Conservation (phyloP, 805 yeast species). For the Brettanomyces naardenensis region DNA sequence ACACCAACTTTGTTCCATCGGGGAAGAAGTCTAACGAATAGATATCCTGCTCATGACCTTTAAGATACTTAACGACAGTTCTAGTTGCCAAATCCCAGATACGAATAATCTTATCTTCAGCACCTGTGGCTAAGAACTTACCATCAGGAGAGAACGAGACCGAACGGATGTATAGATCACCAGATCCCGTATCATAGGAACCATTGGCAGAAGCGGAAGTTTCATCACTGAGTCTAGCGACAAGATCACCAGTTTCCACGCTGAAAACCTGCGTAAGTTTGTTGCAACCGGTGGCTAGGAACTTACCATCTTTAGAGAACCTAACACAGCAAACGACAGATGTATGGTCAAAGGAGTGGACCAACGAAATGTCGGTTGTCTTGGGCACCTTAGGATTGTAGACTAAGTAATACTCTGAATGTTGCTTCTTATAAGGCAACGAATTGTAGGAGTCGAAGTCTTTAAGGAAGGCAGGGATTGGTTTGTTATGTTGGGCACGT, state of each 20-base stretch:
- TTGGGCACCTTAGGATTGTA: conserved; percentile 83
- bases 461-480: conserved; percentile 71
- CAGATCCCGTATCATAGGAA: conserved; percentile 52
- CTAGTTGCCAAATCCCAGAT: conserved; percentile 91
- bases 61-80: conserved; percentile 75
- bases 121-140: conserved; percentile 88
- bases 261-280: conserved; percentile 91
- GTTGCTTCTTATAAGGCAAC: conserved; percentile 72
- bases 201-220: conserved; percentile 39
- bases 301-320: conserved; percentile 85
- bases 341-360: conserved; percentile 84
- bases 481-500: conserved; percentile 54
- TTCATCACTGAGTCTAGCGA: conserved; percentile 83
- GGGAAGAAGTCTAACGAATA: conserved; percentile 94
- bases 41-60: conserved; percentile 97
- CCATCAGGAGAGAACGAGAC: conserved; percentile 97
- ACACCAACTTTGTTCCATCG: conserved; percentile 84
- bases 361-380: conserved; percentile 74
- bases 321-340: conserved; percentile 96
- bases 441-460: conserved; percentile 77
- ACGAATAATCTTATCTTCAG: conserved; percentile 83
- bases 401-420: conserved; percentile 77
- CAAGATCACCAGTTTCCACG: conserved; percentile 83
- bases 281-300: conserved; percentile 94
- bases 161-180: conserved; percentile 87